phyloP scores from a whole-genome alignment of 768 basidiomycete genomes.

The Candolleomyces aberdarensis region DNA sequence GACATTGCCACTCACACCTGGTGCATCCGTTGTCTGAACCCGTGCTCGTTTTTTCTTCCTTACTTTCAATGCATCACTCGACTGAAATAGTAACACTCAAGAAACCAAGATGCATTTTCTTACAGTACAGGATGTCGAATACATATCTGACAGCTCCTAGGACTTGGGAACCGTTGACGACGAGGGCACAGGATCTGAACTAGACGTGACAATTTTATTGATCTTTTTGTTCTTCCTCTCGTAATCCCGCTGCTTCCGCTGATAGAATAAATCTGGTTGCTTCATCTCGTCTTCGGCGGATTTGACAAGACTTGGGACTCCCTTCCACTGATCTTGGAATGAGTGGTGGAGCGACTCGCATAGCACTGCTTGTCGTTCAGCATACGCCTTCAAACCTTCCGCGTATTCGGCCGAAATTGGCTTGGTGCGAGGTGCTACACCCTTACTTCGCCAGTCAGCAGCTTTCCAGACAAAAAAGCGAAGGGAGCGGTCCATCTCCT shows the following conservation, averaged over 20 bases:
- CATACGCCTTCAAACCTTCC: neutral
- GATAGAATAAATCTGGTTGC: neutral
- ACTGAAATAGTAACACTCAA: too few relatives aligned
- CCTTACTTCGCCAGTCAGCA: conserved; percentile 3
- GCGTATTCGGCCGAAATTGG: neutral
- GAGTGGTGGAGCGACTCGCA: neutral
- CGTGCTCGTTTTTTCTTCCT: too few relatives aligned
- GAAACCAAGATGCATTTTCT: too few relatives aligned
- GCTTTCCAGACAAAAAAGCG: conserved; percentile 10
- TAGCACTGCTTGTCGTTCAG: neutral
- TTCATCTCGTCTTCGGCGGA: neutral
- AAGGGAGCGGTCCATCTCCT: conserved; percentile 14
- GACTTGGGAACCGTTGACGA: too few relatives aligned
- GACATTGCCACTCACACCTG: conserved; percentile 10
- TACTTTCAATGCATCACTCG: too few relatives aligned
- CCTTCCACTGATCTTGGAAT: neutral
- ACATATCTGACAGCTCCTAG: too few relatives aligned
- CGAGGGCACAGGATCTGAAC: too few relatives aligned
- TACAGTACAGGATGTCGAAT: too few relatives aligned
- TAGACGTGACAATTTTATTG: too few relatives aligned
- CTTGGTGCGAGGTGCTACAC: neutral
- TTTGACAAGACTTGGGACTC: neutral
- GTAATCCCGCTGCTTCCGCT: neutral
- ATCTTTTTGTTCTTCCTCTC: too few relatives aligned
- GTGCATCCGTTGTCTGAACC: too few relatives aligned